These are phyloP conservation scores for Trichophyton equinum DNA, from an alignment of 2,329 filamentous ascomycete genomes.

Conservation along the genomic window DNA sequence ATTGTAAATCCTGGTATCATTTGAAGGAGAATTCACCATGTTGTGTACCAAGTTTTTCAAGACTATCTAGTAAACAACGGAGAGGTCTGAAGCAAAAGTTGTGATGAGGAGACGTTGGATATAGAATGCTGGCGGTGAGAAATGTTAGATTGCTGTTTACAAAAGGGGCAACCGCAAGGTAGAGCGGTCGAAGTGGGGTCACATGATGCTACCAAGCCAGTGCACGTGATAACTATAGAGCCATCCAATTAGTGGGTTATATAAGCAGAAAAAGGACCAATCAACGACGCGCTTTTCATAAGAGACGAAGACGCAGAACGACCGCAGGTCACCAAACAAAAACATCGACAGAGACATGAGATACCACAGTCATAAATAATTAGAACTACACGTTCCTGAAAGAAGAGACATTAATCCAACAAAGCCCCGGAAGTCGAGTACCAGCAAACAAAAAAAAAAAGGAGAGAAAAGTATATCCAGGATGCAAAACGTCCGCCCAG, in stretches of 20 bases:
- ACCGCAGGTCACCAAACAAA: neutral
- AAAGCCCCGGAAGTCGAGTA: constrained; percentile 4
- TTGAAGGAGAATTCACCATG: no score
- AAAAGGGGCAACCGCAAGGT: no score
- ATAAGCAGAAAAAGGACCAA: neutral
- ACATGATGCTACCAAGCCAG: no score
- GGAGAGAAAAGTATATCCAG: neutral
- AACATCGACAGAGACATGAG: constrained; percentile 1
- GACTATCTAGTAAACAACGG: no score
- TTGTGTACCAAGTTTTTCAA: no score
- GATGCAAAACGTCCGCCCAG: constrained; percentile 16
- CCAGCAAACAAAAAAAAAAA: constrained; percentile 13
- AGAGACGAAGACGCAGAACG: neutral
- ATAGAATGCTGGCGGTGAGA: no score
- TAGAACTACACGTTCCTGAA: constrained; percentile 18
- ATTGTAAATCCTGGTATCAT: neutral
- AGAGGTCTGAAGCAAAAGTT: no score
- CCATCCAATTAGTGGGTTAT: no score
- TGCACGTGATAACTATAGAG: no score
- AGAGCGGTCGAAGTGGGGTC: no score
- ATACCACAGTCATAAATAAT: constrained; percentile 10
- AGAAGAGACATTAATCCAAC: constrained; percentile 19
- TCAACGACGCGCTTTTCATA: neutral
- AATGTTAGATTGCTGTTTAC: no score
- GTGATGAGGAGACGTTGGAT: no score